A percentile compares a stretch with the other conserved stretches of the same genome.
These are phyloP conservation scores for Plasmodium cynomolgi DNA, from an alignment of 169 alveolate species.

Conservation along the genomic window DNA sequence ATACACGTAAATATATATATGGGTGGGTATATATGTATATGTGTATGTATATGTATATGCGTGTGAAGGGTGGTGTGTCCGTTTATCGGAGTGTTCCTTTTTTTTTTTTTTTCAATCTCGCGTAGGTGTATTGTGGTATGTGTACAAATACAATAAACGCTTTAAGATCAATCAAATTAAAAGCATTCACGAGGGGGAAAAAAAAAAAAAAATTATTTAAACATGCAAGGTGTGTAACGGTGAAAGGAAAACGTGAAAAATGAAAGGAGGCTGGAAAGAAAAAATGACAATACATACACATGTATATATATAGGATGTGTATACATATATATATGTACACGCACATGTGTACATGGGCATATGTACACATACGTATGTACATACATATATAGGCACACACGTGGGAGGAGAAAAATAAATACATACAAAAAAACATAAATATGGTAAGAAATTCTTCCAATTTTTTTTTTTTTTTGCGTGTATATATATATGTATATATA, in stretches of 20 bases:
- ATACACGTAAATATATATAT: neutral
- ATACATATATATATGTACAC: constrained; percentile 9
- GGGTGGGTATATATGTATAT: neutral
- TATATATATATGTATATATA: neutral
- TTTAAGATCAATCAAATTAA: constrained; percentile 72
- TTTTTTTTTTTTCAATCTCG: neutral
- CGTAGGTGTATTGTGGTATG: neutral
- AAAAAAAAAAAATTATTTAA: neutral
- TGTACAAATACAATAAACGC: constrained; percentile 34
- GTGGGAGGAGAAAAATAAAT: neutral
- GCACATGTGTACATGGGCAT: neutral
- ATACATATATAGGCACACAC: neutral
- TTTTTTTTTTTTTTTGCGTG: constrained; percentile 7
- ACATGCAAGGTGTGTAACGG: neutral
- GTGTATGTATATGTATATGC: neutral
- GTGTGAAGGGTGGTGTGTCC: neutral
- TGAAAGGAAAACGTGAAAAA: neutral
- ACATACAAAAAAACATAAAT: constrained; percentile 12
- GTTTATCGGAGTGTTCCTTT: neutral
- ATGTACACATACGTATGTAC: neutral
- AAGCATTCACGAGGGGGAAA: constrained; percentile 35
- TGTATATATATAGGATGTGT: constrained; percentile 8
- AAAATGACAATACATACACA: neutral
- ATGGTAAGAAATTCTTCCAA: neutral
- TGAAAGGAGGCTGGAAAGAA: neutral